These are phyloP conservation scores for Neoboletus subvelutipes DNA, from an alignment of 768 basidiomycete genomes.

Conservation along the genomic window DNA sequence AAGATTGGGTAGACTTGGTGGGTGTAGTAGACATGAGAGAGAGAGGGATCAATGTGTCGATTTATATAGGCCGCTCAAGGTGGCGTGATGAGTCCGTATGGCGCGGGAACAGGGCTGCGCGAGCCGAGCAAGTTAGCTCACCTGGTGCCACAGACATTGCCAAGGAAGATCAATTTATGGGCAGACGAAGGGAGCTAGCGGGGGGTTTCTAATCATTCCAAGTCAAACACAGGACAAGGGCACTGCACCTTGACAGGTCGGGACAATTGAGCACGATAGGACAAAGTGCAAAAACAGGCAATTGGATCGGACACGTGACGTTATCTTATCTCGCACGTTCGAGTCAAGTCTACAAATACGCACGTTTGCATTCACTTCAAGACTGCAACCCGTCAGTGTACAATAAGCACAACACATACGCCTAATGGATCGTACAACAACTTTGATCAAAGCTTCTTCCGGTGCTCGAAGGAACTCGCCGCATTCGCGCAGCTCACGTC, in stretches of 20 bases:
- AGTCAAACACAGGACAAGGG: constrained; percentile 21
- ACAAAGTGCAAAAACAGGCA: constrained; percentile 15
- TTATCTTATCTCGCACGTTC: constrained; percentile 28
- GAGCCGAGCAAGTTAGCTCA: constrained; percentile 19
- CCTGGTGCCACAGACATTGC: constrained; percentile 1
- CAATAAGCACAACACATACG: constrained; percentile 21
- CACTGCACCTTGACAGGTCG: constrained; percentile 24
- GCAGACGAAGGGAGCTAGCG: constrained; percentile 7
- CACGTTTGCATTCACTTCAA: constrained; percentile 16
- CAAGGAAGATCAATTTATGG: constrained; percentile 1
- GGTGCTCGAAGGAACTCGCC: constrained; percentile 4
- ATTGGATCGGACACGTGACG: constrained; percentile 17
- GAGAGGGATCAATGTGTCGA: constrained; percentile 1
- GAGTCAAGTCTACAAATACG: background rate
- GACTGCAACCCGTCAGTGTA: constrained; percentile 26
- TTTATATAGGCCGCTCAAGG: constrained; percentile 33
- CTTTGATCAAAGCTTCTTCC: constrained; percentile 1
- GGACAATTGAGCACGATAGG: constrained; percentile 3
- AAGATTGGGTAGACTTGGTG: constrained; percentile 18
- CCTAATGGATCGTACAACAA: constrained; percentile 33
- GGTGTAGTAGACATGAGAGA: constrained; percentile 33
- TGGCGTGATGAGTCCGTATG: constrained; percentile 23
- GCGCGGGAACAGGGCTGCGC: constrained; percentile 21
- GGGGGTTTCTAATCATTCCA: constrained; percentile 11
- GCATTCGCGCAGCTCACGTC: constrained; percentile 2